These are phyloP conservation scores for Penicillium bovifimosum DNA, from an alignment of 495 filamentous ascomycete genomes.

Conservation along the genomic window DNA sequence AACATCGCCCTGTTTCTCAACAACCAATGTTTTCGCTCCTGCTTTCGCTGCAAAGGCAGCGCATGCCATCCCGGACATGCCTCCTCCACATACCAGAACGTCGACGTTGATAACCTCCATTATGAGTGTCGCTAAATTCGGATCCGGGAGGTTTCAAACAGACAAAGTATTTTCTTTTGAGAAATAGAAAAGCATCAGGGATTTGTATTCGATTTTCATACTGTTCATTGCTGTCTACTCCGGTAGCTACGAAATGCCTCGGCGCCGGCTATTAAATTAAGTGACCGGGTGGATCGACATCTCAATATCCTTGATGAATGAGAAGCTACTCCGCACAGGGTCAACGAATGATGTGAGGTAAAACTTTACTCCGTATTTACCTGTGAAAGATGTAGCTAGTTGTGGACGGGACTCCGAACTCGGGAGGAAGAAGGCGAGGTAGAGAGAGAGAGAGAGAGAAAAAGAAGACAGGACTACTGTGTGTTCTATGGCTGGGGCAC, in stretches of 20 bases:
- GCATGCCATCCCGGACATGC: slow-evolving; percentile 30
- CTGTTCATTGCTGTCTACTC: background rate
- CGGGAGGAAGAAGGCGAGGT: no score
- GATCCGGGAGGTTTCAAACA: background rate
- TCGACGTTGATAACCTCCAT: slow-evolving; percentile 23
- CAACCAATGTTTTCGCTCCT: slow-evolving; percentile 18
- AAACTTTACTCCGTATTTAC: no score
- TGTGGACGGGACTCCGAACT: no score
- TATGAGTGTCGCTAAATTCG: background rate
- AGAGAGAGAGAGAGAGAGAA: no score
- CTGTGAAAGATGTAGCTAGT: no score
- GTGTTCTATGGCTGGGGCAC: no score
- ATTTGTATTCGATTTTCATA: background rate
- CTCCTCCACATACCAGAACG: slow-evolving; percentile 24
- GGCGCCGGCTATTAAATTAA: slow-evolving; percentile 1
- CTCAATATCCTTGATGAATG: no score
- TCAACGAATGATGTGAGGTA: no score
- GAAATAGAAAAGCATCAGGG: background rate
- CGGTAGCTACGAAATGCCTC: background rate
- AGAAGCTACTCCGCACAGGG: no score
- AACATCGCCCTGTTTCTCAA: slow-evolving; percentile 20
- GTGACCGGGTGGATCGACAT: background rate
- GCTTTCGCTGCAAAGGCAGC: slow-evolving; percentile 22
- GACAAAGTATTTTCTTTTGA: no score
- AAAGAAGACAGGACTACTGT: no score